Evolutionary conservation across 176 grass and related monocot species (phyloP).

Genomic region (Oryza nivara): DNA sequence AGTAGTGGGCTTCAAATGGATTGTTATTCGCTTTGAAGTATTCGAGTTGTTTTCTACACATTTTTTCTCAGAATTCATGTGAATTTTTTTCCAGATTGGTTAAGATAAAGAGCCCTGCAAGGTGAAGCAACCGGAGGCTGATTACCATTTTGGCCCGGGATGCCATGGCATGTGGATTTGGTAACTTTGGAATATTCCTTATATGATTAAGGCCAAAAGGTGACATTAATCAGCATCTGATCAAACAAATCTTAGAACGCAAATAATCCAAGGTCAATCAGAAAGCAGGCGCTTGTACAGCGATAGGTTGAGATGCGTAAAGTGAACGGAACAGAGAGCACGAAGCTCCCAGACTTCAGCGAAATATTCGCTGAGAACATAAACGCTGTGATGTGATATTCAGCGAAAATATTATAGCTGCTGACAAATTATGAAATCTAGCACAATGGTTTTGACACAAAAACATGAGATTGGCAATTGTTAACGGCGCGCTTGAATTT

Average conservation of each 20-base stretch:
- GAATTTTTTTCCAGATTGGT: not conserved
- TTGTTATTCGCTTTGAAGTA: not conserved
- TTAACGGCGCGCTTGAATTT: not conserved
- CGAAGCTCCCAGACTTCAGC: not conserved
- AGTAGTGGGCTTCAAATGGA: too few species aligned
- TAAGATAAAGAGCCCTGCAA: not conserved
- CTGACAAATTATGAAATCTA: not conserved
- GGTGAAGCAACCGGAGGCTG: not conserved
- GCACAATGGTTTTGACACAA: not conserved
- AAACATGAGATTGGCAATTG: not conserved
- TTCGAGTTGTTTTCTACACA: not conserved
- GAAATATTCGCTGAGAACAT: too few species aligned
- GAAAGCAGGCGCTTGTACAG: not conserved
- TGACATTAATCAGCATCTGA: not conserved
- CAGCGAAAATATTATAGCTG: too few species aligned
- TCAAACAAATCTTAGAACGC: not conserved
- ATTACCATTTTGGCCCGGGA: not conserved
- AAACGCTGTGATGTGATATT: too few species aligned
- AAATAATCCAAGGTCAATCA: not conserved
- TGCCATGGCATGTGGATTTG: not conserved
- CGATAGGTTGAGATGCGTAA: not conserved
- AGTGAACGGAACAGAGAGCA: conserved; percentile 12
- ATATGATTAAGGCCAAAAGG: not conserved
- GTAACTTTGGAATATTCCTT: conserved; percentile 5
- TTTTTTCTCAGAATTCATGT: not conserved